A percentile compares a stretch with the other conserved stretches of the same genome.
Evolutionary conservation across 768 basidiomycete species (phyloP).

Genomic region (Neoboletus subvelutipes): DNA sequence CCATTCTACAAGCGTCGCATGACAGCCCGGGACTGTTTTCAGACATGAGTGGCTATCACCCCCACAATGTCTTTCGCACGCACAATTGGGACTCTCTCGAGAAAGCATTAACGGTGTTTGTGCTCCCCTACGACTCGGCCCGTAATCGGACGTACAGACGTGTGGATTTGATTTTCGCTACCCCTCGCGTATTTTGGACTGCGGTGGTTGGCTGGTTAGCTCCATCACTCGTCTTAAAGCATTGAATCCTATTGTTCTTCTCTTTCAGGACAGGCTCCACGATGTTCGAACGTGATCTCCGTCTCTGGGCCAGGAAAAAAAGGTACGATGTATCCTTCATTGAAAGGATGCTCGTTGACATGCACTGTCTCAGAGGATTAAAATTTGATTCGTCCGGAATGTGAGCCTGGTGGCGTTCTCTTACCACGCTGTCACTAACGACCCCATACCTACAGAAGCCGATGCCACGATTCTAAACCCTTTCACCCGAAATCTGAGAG

Average conservation of each 20-base stretch:
- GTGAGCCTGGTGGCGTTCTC: slow-evolving; percentile 39
- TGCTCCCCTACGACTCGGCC: slow-evolving; percentile 45
- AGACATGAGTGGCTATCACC: slow-evolving; percentile 65
- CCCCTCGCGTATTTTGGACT: slow-evolving; percentile 79
- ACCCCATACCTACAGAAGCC: slow-evolving; percentile 37
- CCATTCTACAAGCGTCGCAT: slow-evolving; percentile 4
- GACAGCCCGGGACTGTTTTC: slow-evolving; percentile 6
- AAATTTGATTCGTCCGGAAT: slow-evolving; percentile 85
- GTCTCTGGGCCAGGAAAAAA: slow-evolving; percentile 65
- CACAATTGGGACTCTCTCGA: slow-evolving; percentile 80
- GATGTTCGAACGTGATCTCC: slow-evolving; percentile 86
- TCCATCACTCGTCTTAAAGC: neutral
- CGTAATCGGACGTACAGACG: slow-evolving; percentile 55
- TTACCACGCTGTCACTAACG: neutral
- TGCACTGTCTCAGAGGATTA: slow-evolving; percentile 50
- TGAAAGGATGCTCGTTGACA: neutral
- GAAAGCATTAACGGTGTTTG: slow-evolving; percentile 81
- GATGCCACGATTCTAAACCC: slow-evolving; percentile 59
- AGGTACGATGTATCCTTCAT: slow-evolving; percentile 38
- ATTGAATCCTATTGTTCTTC: neutral
- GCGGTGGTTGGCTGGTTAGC: slow-evolving; percentile 85
- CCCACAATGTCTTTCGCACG: slow-evolving; percentile 51
- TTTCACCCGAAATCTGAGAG: slow-evolving; percentile 64
- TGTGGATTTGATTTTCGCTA: slow-evolving; percentile 81
- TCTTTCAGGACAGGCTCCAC: slow-evolving; percentile 75